A percentile compares a stretch with the other conserved stretches of the same genome.
Conservation (phyloP, 768 basidiomycete genomes). For the Hygrophoropsis aurantiaca region DNA sequence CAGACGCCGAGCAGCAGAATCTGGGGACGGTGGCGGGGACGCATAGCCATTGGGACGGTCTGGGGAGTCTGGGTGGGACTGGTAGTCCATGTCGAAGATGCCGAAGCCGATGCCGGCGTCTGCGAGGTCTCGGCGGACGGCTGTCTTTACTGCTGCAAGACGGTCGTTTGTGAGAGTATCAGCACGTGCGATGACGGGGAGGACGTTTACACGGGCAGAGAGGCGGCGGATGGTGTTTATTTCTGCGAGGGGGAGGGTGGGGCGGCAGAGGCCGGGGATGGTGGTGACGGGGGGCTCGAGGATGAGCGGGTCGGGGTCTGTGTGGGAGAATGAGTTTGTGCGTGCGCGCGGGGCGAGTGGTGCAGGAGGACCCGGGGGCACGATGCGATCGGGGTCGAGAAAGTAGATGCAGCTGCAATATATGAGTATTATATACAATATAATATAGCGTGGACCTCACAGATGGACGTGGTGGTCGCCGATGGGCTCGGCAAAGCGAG, state of each 20-base stretch:
- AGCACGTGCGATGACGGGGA: conserved; percentile 81
- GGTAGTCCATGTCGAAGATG: conserved; percentile 78
- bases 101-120: conserved; percentile 87
- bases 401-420: conserved; percentile 89
- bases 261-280: conserved; percentile 65
- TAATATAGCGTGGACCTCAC: too few relatives aligned
- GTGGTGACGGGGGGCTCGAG: conserved; percentile 77
- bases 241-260: conserved; percentile 68
- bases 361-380: conserved; percentile 68
- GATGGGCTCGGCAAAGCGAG: conserved; percentile 68
- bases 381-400: conserved; percentile 79
- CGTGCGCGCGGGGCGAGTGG: conserved; percentile 69
- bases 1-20: conserved; percentile 58
- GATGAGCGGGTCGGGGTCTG: conserved; percentile 74
- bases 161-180: conserved; percentile 83
- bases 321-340: conserved; percentile 68
- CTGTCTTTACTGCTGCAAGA: conserved; percentile 74
- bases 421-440: too few relatives aligned
- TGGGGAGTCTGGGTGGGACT: conserved; percentile 44
- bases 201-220: conserved; percentile 81
- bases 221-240: conserved; percentile 77
- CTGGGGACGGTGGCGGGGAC: conserved; percentile 70
- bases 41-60: conserved; percentile 44
- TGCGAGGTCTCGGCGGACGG: conserved; percentile 77
- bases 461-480: conserved; percentile 83